These are phyloP conservation scores for Pseudogymnoascus sp. DNA, from an alignment of 2,329 filamentous ascomycete species.

Conservation along the genomic window DNA sequence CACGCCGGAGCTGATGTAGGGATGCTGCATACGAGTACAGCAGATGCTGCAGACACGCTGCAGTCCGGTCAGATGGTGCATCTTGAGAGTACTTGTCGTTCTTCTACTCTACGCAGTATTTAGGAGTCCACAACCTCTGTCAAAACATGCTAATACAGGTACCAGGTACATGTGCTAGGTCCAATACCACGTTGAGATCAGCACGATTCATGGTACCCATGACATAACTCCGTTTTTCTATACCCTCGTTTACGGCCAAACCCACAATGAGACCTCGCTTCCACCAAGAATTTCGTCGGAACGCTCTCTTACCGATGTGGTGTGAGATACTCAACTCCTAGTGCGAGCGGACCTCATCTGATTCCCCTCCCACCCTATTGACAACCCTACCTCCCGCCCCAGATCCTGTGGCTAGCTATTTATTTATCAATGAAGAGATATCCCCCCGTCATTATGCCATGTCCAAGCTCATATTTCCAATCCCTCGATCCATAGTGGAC, in stretches of 20 bases:
- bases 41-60: neutral
- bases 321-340: neutral
- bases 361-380: neutral
- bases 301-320: neutral
- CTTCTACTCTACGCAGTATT: neutral
- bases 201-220: neutral
- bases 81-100: neutral
- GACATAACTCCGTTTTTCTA: neutral
- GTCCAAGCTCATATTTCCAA: constrained; percentile 3
- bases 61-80: neutral
- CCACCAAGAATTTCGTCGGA: neutral
- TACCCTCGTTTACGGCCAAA: neutral
- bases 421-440: constrained; percentile 5
- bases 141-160: neutral
- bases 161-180: neutral
- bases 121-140: neutral
- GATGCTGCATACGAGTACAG: neutral
- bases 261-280: constrained; percentile 1
- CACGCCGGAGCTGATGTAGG: neutral
- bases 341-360: neutral
- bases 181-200: neutral
- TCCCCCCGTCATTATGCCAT: neutral
- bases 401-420: neutral
- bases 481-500: constrained; percentile 4
- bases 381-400: neutral